Evolutionary conservation across 1,284 basidiomycete species (phyloP), one percentile per base, ranked within the genome.

Genomic region (Rhodotorula sp.): DNA sequence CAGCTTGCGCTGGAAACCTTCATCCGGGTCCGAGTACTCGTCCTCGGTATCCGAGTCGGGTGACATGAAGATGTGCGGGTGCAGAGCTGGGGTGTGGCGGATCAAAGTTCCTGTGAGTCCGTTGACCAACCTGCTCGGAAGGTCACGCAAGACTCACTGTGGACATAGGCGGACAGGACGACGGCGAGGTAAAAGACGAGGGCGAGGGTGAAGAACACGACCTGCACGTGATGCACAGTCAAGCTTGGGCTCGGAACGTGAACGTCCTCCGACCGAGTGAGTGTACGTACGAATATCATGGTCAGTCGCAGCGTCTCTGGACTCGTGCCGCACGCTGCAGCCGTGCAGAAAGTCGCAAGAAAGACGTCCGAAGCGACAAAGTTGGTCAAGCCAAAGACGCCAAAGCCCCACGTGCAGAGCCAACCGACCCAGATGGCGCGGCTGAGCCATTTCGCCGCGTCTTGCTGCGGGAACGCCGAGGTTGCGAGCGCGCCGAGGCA

Each of bases 11-110:
- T 49, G 46, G 21, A 23, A 29, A 10, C 47, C 58, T 12, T 51
- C 58, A 3, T 69, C 68, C 43, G 39, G 18, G 51, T 73, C 71
- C 20, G 63, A 70, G 47, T 62, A 64, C n/a, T 73, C 72, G 63
- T 70, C 65, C 15, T 73, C 72, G 7, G 65, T 54, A 31, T 73
- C 68, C 34, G 60, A 52, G 59, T 73, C 72, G 10, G 65, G 62
- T 6, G 60, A 52, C 49, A 60, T 29, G 57, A 70, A 70, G 49
- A 73, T 21, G 48, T 70, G 61, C 6, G 72, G 72, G 49, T 73
- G 72, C 4, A 73, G 59, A 8, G 65, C 54, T 56, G 54, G 14
- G 20, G 49, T 18, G 20, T 7, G 49, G 14, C 14, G 8, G n/a
- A 43, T 43, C 52, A 14, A 14, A 4, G 4, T n/a, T 14, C 51